These are phyloP conservation scores for Aureobasidium subglaciale DNA, from an alignment of 2,329 filamentous ascomycete genomes.

Conservation along the genomic window DNA sequence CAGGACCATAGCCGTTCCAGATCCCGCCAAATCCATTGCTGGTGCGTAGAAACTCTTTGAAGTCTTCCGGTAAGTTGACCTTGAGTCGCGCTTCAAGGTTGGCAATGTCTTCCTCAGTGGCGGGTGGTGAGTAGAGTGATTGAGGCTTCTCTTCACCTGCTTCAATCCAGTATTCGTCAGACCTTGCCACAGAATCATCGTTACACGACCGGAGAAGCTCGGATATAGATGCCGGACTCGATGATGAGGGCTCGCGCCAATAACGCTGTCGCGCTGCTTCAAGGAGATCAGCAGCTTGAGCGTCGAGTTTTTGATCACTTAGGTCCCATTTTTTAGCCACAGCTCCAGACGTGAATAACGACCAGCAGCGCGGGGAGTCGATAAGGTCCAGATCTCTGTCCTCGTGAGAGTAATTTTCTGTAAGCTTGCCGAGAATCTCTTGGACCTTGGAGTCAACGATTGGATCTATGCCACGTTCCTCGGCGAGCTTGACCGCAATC, in stretches of 20 bases:
- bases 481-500: not conserved
- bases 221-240: not conserved
- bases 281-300: not conserved
- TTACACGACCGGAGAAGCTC: not conserved
- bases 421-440: not conserved
- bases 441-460: not conserved
- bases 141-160: not conserved
- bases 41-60: not conserved
- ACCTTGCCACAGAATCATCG: not conserved
- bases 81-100: not conserved
- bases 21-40: not conserved
- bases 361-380: not conserved
- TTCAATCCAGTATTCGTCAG: not conserved
- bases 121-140: not conserved
- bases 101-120: not conserved
- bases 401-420: not conserved
- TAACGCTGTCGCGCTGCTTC: not conserved
- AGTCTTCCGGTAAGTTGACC: not conserved
- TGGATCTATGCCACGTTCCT: not conserved
- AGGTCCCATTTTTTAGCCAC: not conserved
- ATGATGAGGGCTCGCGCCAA: not conserved
- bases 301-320: not conserved
- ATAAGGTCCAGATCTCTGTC: not conserved
- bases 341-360: not conserved
- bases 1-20: not conserved